Evolutionary conservation across 495 filamentous ascomycete species (phyloP), one percentile per base, ranked within the genome.

Genomic region (Aspergillus heteromorphus): DNA sequence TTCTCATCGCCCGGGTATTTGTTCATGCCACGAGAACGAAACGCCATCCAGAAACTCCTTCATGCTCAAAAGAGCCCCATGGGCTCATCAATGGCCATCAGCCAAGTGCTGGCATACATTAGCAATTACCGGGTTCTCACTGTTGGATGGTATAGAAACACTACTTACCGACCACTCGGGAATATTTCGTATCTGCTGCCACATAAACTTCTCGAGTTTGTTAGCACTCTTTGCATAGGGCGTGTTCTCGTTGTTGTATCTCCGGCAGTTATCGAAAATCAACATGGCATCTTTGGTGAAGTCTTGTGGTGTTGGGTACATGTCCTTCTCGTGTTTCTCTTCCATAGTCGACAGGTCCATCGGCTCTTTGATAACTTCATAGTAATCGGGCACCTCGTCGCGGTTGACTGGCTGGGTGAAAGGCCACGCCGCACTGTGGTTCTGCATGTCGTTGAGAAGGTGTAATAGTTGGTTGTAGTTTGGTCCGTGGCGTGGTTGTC

Each of bases 341-440:
- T 98, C 93, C 95, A 98, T 97, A 9, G 92, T 96, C 23, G 80
- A 83, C 38, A 98, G 75, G 67, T 98, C 93, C 93, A 98, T 98
- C 11, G 93, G 95, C 70, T 96, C 90, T 67, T 91, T 88, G 75
- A 98, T 97, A 36, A 97, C 92, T 58, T 95, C 90, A 75, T 97
- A 98, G 74, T 98, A 98, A 65, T 98, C 95, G 1, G 86, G 82
- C 0, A 98, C 93, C 57, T 97, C 93, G 55, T 98, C 93, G 54
- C 86, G 84, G 60, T 95, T 97, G 54, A 98, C 93, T 4, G 93
- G 93, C 45, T 90, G 83, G 7, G 91, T 81, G 75, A 98, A 97
- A 1, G 95, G 95, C 93, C 95, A 97, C 11, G 88, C 86, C 9
- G 85, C 84, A 57, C 82, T 82, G 68, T 95, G 89, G 65, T 96